Percentiles rank a stretch among this genome's conserved stretches.
Evolutionary conservation across 192 early-diverging fungal species (phyloP).

Genomic region (Dispira simplex): DNA sequence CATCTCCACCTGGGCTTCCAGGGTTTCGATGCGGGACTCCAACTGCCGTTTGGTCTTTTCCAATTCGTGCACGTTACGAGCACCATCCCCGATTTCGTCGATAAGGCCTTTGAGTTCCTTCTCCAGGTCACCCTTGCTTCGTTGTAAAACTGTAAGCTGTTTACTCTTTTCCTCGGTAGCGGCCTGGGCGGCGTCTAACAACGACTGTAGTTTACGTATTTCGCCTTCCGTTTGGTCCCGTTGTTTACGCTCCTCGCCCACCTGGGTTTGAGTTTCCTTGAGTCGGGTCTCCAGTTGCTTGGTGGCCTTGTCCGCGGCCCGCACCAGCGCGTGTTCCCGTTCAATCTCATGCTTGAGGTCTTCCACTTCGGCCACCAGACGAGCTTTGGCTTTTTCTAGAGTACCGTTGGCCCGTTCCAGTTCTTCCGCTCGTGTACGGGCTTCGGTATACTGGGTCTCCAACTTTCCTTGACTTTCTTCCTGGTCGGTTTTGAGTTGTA

Average conservation of each 20-base stretch:
- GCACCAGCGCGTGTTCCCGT: constrained; percentile 44
- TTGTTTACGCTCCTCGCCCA: constrained; percentile 40
- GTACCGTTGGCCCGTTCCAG: constrained; percentile 34
- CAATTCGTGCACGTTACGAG: constrained; percentile 56
- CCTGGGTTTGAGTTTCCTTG: constrained; percentile 18
- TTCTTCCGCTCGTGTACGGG: constrained; percentile 44
- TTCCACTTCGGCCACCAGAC: constrained; percentile 55
- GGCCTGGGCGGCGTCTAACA: constrained; percentile 34
- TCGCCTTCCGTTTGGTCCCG: constrained; percentile 42
- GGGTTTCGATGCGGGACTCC: constrained; percentile 37
- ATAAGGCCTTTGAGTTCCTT: constrained; percentile 46
- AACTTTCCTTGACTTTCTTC: constrained; percentile 37
- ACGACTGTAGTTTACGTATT: constrained; percentile 36
- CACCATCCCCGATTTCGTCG: constrained; percentile 57
- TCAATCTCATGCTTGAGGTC: constrained; percentile 59
- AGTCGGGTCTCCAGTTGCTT: constrained; percentile 13
- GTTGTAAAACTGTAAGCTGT: constrained; percentile 34
- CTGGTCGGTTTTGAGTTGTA: constrained; percentile 31
- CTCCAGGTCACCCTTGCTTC: constrained; percentile 48
- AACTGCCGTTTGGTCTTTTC: constrained; percentile 47
- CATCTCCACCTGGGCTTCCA: constrained; percentile 45
- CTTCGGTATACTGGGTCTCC: constrained; percentile 46
- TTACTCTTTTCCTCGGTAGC: constrained; percentile 40
- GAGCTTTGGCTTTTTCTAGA: constrained; percentile 52
- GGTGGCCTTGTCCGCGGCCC: constrained; percentile 12